Evolutionary conservation across 2,329 filamentous ascomycete genomes (phyloP).

Genomic region (Didymella lethalis): DNA sequence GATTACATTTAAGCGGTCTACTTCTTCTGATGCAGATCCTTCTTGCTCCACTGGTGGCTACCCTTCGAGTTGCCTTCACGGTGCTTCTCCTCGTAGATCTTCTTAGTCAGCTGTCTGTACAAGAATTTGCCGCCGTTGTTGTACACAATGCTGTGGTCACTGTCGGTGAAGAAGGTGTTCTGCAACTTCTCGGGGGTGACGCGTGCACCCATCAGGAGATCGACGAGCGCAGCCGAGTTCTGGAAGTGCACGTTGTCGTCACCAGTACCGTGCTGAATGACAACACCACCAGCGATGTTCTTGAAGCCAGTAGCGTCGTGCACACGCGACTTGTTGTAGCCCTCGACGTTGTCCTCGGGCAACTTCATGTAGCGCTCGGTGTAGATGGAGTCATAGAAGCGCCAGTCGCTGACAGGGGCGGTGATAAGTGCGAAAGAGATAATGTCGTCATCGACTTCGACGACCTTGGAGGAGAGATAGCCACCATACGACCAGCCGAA

Average conservation of each 20-base stretch:
- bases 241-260: conserved; percentile 79
- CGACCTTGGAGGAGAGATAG: conserved; percentile 70
- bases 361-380: conserved; percentile 78
- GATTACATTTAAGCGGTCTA: conserved; percentile 14
- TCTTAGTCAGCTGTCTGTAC: conserved; percentile 69
- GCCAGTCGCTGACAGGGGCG: conserved; percentile 73
- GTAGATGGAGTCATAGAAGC: conserved; percentile 75
- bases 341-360: conserved; percentile 62
- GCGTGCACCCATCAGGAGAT: conserved; percentile 66
- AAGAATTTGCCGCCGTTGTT: conserved; percentile 64
- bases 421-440: conserved; percentile 71
- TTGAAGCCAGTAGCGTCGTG: conserved; percentile 67
- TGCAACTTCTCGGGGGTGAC: conserved; percentile 69
- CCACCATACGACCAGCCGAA: conserved; percentile 76
- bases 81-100: conserved; percentile 68
- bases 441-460: conserved; percentile 67
- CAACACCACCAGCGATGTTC: conserved; percentile 66
- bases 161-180: conserved; percentile 71
- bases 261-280: conserved; percentile 71
- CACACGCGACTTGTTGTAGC: conserved; percentile 69
- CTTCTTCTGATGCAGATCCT: conserved; percentile 24
- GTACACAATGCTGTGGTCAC: conserved; percentile 68
- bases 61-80: conserved; percentile 52
- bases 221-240: conserved; percentile 67
- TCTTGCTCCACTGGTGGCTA: conserved; percentile 59